Evolutionary conservation across 371 early-diverging fungal genomes (phyloP), one percentile per base, ranked within the genome.

Genomic region (Blakeslea trispora): DNA sequence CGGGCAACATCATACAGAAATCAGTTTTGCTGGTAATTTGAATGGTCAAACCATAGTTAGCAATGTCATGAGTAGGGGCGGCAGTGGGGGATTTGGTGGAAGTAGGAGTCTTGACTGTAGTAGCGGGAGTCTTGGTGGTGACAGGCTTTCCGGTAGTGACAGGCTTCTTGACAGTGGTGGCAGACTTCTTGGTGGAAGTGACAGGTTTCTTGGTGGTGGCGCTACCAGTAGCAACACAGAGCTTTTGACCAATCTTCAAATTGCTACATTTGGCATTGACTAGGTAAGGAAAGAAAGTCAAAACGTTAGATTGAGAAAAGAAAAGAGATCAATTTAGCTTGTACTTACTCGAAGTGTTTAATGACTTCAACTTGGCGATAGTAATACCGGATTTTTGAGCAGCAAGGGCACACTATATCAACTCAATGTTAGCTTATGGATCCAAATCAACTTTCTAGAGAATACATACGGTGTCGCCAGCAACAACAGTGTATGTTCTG

Each of bases 1-100:
- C 21, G n/a, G 71, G 71, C 44, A 71, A 56, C 55, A 71, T 60
- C 19, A 66, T 39, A 61, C 71, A 71, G 56, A 71, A 71, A 45
- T 61, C 67, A 9, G 19, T 17, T 8, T 34, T 34, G 15, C 66
- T 66, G 22, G 56, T 53, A 28, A 69, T 48, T 32, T 59, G 48
- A 15, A 56, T 57, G 4, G 66, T 66, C 23, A 69, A 61, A 18
- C 57, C 54, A 32, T 56, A 39, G n/a, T 46, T 42, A 23, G 41
- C 34, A 17, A 46, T 19, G n/a, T 52, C 41, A 28, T 53, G 35
- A 4, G 44, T 42, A n/a, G 41, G 2, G 8, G 41, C 14, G 19
- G 58, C 39, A 10, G 57, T 39, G 0, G 51, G 28, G 0, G 48
- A 7, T 28, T 28, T 32, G 7, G 31, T 40, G 14, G 43, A 45